phyloP scores from a whole-genome alignment of 2,329 filamentous ascomycete genomes.

The Ampelomyces quisqualis region DNA sequence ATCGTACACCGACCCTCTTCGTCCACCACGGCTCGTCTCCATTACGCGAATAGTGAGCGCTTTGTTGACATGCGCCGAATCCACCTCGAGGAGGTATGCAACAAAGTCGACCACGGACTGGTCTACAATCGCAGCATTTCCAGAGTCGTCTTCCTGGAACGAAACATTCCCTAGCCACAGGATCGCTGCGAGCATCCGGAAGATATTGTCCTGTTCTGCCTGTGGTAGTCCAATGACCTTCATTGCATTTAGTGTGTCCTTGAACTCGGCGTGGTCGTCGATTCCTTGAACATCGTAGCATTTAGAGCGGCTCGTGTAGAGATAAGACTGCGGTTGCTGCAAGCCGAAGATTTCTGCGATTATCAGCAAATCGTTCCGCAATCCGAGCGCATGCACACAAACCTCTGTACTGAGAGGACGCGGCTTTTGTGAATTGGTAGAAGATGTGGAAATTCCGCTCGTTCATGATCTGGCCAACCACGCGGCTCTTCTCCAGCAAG shows the following conservation, averaged over 20 bases:
- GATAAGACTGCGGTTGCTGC: conserved; percentile 87
- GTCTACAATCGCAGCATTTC: conserved; percentile 83
- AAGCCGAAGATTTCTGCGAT: conserved; percentile 74
- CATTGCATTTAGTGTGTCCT: conserved; percentile 93
- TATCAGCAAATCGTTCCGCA: conserved; percentile 11
- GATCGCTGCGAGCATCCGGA: conserved; percentile 88
- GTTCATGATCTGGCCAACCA: conserved; percentile 90
- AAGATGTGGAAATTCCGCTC: conserved; percentile 99
- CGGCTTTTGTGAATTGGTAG: conserved; percentile 97
- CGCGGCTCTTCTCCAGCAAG: conserved; percentile 89
- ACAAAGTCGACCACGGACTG: conserved; percentile 92
- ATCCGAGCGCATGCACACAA: conserved; percentile 11
- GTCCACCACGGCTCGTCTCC: conserved; percentile 66
- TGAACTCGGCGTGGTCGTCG: conserved; percentile 84
- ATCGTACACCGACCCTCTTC: conserved; percentile 67
- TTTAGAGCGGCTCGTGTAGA: conserved; percentile 91
- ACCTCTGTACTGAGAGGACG: conserved; percentile 77
- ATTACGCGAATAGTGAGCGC: conserved; percentile 88
- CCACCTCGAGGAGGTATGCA: conserved; percentile 88
- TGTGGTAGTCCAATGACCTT: conserved; percentile 86
- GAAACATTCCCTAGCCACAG: conserved; percentile 94
- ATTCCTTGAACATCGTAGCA: conserved; percentile 94
- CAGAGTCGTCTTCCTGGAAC: conserved; percentile 84
- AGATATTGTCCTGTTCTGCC: conserved; percentile 90
- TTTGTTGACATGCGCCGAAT: conserved; percentile 75